These are phyloP conservation scores for Podospora appendiculata DNA, from an alignment of 495 filamentous ascomycete genomes.

Conservation along the genomic window DNA sequence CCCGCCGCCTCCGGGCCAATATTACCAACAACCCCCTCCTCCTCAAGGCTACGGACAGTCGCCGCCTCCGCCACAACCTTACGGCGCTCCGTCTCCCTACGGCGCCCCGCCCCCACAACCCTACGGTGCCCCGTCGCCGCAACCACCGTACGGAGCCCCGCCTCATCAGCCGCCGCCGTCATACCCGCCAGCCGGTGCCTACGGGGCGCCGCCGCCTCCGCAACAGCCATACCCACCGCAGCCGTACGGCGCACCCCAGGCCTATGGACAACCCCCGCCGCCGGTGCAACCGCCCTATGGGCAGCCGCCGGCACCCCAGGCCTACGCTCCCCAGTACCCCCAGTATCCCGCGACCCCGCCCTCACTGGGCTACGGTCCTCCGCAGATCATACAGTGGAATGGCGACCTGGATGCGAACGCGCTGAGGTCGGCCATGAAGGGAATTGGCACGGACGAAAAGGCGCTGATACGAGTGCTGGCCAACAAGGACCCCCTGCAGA, in stretches of 20 bases:
- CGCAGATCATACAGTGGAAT: slow-evolving; percentile 57
- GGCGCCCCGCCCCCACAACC: background rate
- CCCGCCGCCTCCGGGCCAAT: slow-evolving; percentile 8
- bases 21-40: slow-evolving; percentile 6
- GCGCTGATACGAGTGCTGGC: slow-evolving; percentile 59
- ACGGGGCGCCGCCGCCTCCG: background rate
- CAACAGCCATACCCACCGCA: background rate
- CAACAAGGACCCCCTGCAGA: slow-evolving; percentile 62
- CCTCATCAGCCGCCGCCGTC: background rate
- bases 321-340: slow-evolving; percentile 20
- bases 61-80: background rate
- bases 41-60: slow-evolving; percentile 3
- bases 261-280: slow-evolving; percentile 1
- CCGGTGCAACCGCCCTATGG: background rate
- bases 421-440: slow-evolving; percentile 80
- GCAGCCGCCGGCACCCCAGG: slow-evolving; percentile 12
- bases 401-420: slow-evolving; percentile 56
- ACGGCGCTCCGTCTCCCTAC: background rate
- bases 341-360: slow-evolving; percentile 44
- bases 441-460: slow-evolving; percentile 81
- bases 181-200: background rate
- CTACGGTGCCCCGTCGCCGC: background rate
- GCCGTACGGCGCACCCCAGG: background rate
- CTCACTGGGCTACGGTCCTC: slow-evolving; percentile 54
- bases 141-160: background rate